Evolutionary conservation across 306 rosid genomes (phyloP).

Genomic region (Gillenia trifoliata): DNA sequence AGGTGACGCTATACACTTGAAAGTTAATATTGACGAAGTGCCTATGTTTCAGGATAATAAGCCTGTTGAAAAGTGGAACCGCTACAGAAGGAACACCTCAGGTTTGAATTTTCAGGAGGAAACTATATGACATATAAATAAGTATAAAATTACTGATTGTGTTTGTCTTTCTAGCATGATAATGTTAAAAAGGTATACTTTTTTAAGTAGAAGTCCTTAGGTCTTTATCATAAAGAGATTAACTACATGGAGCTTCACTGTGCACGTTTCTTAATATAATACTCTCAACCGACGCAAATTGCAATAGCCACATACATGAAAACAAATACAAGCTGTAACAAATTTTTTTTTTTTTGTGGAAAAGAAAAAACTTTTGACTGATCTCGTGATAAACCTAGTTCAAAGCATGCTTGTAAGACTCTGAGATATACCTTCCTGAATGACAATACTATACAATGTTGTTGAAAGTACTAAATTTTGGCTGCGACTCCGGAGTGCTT

Average conservation of each 20-base stretch:
- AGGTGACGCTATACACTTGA: slow-evolving; percentile 7
- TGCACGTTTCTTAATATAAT: neutral
- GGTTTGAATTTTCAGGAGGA: slow-evolving; percentile 39
- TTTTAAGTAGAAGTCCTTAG: neutral
- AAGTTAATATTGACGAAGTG: slow-evolving; percentile 21
- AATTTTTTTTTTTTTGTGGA: neutral
- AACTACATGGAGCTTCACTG: neutral
- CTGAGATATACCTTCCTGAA: neutral
- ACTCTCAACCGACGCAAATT: neutral
- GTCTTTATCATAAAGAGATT: neutral
- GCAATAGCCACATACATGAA: neutral
- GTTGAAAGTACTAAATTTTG: neutral
- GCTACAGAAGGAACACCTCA: slow-evolving; percentile 82
- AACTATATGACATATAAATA: neutral
- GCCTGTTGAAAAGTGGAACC: slow-evolving; percentile 86
- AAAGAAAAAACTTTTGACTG: neutral
- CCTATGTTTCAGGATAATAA: slow-evolving; percentile 77
- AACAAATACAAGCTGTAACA: neutral
- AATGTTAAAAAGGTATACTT: neutral
- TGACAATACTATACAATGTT: neutral
- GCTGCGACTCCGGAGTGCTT: neutral
- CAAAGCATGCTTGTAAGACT: neutral
- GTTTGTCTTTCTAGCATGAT: neutral
- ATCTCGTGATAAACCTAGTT: neutral
- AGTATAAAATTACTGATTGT: neutral